These are phyloP conservation scores for Phycomyces blakesleeanus DNA, from an alignment of 192 early-diverging fungal genomes.

Conservation along the genomic window DNA sequence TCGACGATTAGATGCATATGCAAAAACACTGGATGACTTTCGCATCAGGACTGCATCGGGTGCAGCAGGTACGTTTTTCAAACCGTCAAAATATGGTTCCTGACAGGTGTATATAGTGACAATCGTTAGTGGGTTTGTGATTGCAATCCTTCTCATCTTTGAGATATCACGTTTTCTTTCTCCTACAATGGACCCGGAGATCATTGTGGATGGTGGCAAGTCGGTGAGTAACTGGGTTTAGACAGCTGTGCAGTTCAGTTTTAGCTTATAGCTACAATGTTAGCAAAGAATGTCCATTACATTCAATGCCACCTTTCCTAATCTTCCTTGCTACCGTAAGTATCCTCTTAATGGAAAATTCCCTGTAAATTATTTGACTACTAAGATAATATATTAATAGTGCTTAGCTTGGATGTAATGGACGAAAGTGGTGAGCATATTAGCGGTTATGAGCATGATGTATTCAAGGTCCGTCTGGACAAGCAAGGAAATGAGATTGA, in stretches of 20 bases:
- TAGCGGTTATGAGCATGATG: slow-evolving; percentile 65
- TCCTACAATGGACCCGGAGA: slow-evolving; percentile 62
- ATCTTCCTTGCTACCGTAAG: slow-evolving; percentile 81
- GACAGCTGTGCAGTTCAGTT: not conserved
- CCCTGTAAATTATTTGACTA: too few species aligned
- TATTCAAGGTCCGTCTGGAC: slow-evolving; percentile 75
- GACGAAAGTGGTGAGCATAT: slow-evolving; percentile 91
- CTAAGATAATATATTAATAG: slow-evolving; percentile 30
- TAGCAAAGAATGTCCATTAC: slow-evolving; percentile 82
- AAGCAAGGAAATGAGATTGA: slow-evolving; percentile 64
- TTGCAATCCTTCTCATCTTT: slow-evolving; percentile 68
- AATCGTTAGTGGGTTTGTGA: slow-evolving; percentile 63
- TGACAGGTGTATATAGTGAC: slow-evolving; percentile 56
- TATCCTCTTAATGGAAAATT: too few species aligned
- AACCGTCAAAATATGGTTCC: not conserved
- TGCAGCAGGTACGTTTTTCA: slow-evolving; percentile 50
- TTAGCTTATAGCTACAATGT: not conserved
- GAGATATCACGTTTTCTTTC: slow-evolving; percentile 78
- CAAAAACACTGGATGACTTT: slow-evolving; percentile 96
- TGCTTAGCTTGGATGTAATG: slow-evolving; percentile 91
- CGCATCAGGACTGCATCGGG: slow-evolving; percentile 72
- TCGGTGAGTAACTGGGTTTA: slow-evolving; percentile 30
- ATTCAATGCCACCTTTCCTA: slow-evolving; percentile 85
- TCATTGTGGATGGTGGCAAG: slow-evolving; percentile 78
- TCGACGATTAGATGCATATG: slow-evolving; percentile 76